A percentile compares a stretch with the other conserved stretches of the same genome.
phyloP scores from a whole-genome alignment of 257 asterid species.

The Nicotiana noctiflora region DNA sequence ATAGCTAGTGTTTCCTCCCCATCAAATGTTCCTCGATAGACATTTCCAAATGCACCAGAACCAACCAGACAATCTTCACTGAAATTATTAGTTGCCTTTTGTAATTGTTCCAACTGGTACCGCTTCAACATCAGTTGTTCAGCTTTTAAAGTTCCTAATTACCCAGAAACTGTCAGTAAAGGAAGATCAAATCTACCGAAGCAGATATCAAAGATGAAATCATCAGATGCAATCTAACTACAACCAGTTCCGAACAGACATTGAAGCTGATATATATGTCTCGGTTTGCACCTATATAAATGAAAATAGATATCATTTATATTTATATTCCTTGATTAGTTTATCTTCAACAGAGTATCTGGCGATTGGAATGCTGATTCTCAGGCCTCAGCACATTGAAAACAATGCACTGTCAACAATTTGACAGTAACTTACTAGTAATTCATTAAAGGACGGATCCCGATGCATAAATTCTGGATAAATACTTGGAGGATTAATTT shows the following conservation, averaged over 20 bases:
- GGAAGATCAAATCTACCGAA: background rate
- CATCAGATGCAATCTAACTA: background rate
- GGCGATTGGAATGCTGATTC: background rate
- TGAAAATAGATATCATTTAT: background rate
- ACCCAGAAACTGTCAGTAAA: conserved; percentile 7
- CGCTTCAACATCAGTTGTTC: conserved; percentile 34
- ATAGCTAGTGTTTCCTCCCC: conserved; percentile 43
- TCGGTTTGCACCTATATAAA: background rate
- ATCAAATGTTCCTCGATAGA: conserved; percentile 51
- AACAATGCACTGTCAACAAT: background rate
- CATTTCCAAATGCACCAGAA: conserved; percentile 62
- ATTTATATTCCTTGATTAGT: background rate
- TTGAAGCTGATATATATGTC: background rate
- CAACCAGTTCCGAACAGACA: background rate
- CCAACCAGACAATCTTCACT: conserved; percentile 53
- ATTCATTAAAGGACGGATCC: background rate
- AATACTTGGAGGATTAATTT: background rate
- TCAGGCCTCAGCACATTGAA: background rate
- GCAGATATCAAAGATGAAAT: background rate
- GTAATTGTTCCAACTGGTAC: conserved; percentile 43
- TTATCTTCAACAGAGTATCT: background rate
- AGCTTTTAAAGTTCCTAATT: conserved; percentile 37
- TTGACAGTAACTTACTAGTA: background rate
- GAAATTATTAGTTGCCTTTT: conserved; percentile 64
- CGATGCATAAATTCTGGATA: background rate